Base-by-base conservation (phyloP, 495 filamentous ascomycete genomes). In the Hapsidospora chrysogenum region DNA sequence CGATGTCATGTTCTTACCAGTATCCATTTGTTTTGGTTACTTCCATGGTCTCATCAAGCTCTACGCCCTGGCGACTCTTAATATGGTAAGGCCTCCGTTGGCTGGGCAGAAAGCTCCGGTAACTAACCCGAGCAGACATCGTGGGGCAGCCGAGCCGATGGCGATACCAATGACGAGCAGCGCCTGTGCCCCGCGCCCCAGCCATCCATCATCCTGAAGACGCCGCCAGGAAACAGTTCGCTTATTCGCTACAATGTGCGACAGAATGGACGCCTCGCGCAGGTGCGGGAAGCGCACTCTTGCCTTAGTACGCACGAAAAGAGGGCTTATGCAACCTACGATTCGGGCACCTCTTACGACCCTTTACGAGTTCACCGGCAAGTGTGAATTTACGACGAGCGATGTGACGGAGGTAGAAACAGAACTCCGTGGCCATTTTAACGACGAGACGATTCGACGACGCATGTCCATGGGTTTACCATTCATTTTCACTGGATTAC, bases 1-100 rank as follows among this genome's bases (percentile, higher is more conserved):
- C 15, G 80, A 89, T 46, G 61, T 81, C 29, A 39, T 76, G 19
- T 70, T 72, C 41, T 50, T 86, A 21, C 80, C 81, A 3, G 60
- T 75, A n/a, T 80, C 76, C 2, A 71, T 87, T 29, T 35, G 83
- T 3, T 86, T 86, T 41, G 78, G 79, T 28, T 85, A 80, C 51
- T 68, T 82, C 46, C 78, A 85, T 51, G 77, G 78, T 19, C 50
- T 75, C 20, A 75, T 85, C 57, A 86, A 85, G 58, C 60, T 85
- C 36, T 80, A 80, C 41, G 78, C 80, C 3, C 60, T 76, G 30
- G 58, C 70, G 35, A 84, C 80, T 30, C 60, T 81, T 17, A 72
- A 76, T 51, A 66, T 74, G 59, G 78, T 80, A 62, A 60, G 73
- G 46, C 17, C 31, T n/a, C 26, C 36, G 10, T 16, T 31, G 21